These are phyloP conservation scores for Dactylellina parvicollis DNA, from an alignment of 2,329 filamentous ascomycete species.

Conservation along the genomic window DNA sequence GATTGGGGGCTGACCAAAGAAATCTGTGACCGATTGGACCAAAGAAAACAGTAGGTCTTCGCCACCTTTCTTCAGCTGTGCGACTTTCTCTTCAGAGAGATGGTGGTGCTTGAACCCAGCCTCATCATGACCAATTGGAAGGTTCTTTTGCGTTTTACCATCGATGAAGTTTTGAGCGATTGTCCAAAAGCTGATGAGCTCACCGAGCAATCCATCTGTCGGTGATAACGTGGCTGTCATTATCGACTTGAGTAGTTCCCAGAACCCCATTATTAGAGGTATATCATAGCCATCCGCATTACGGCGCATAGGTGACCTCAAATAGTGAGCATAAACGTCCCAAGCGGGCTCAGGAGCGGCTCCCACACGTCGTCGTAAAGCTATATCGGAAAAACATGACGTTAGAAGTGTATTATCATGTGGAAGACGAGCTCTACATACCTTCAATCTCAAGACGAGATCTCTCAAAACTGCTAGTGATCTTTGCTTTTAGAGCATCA, in stretches of 20 bases:
- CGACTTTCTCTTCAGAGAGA: constrained; percentile 75
- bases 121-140: constrained; percentile 81
- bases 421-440: constrained; percentile 13
- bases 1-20: constrained; percentile 87
- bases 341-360: constrained; percentile 76
- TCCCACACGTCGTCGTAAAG: constrained; percentile 82
- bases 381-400: constrained; percentile 59
- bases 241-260: constrained; percentile 85
- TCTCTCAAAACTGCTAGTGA: constrained; percentile 81
- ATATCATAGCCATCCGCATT: constrained; percentile 76
- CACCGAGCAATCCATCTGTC: constrained; percentile 81
- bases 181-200: constrained; percentile 94
- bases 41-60: constrained; percentile 85
- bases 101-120: constrained; percentile 82
- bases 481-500: constrained; percentile 87
- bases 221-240: constrained; percentile 77
- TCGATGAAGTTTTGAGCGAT: constrained; percentile 89
- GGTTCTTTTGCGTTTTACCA: constrained; percentile 79
- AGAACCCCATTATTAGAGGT: constrained; percentile 83
- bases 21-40: constrained; percentile 78
- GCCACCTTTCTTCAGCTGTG: constrained; percentile 78
- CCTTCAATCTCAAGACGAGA: constrained; percentile 86
- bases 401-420: constrained; percentile 1
- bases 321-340: constrained; percentile 76
- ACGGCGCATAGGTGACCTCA: constrained; percentile 77